phyloP scores from a whole-genome alignment of 2,329 filamentous ascomycete genomes.

The Ophiosphaerella narmari region DNA sequence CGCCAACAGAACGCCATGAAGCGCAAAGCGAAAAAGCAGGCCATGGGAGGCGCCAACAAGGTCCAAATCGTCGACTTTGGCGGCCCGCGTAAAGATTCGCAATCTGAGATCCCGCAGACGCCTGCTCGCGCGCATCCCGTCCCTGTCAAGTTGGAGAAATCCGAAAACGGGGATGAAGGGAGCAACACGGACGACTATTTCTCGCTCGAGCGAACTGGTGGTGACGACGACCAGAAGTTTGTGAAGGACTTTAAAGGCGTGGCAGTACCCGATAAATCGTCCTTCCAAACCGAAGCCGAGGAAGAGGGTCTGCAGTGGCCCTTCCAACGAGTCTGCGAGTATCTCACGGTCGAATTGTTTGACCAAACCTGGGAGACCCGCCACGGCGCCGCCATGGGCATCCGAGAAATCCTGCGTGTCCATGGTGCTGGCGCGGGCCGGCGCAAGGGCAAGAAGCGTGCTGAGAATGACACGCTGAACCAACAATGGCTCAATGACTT shows the following conservation, averaged over 20 bases:
- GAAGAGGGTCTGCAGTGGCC: conserved; percentile 88
- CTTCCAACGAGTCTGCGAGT: conserved; percentile 90
- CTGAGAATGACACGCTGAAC: conserved; percentile 80
- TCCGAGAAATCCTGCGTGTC: conserved; percentile 88
- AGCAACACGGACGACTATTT: conserved; percentile 73
- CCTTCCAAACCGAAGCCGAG: conserved; percentile 77
- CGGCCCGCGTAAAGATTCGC: conserved; percentile 65
- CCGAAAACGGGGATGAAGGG: conserved; percentile 62
- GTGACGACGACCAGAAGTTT: conserved; percentile 89
- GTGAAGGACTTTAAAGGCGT: conserved; percentile 95
- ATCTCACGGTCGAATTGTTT: conserved; percentile 91
- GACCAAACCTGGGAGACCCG: conserved; percentile 93
- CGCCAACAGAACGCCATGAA: conserved; percentile 94
- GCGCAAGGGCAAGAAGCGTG: conserved; percentile 67
- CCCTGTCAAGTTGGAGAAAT: conserved; percentile 63
- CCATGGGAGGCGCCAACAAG: conserved; percentile 87
- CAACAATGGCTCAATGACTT: conserved; percentile 89
- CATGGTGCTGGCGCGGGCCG: conserved; percentile 89
- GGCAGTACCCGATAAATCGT: conserved; percentile 78
- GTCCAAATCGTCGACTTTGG: conserved; percentile 88
- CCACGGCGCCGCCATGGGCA: conserved; percentile 92
- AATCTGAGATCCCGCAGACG: conserved; percentile 61
- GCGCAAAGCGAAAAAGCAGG: conserved; percentile 87
- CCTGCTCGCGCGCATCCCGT: conserved; percentile 54
- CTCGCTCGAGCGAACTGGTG: conserved; percentile 76